Evolutionary conservation across 2,329 filamentous ascomycete genomes (phyloP), one percentile per base, ranked within the genome.

Genomic region (Acrocalymma vagum): DNA sequence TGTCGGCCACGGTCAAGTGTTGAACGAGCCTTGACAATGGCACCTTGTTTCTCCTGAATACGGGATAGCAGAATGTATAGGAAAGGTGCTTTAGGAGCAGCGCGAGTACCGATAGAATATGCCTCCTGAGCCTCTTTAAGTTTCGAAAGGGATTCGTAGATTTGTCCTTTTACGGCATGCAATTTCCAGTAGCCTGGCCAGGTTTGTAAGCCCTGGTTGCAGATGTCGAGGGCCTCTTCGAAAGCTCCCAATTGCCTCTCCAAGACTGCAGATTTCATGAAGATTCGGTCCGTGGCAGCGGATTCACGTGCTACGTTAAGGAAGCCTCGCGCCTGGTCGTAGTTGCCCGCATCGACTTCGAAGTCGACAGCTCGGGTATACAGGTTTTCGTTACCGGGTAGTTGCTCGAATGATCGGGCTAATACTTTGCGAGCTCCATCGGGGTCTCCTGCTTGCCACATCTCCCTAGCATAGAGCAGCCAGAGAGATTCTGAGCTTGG

Each of bases 81-180:
- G 1, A 91, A 83, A 1, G 95, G 86, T 1, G 90, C 93, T 49
- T 85, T 85, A 3, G 92, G 84, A 40, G 90, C 93, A 0, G 90
- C 89, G 61, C 94, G 88, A 26, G 93, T 95, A 23, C 94, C 94
- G 4, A 89, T 87, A 44, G 83, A 84, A 71, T 94, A 97, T 0
- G 93, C 91, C 67, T 97, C 91, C 30, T 94, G 84, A 3, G 94
- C 94, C 70, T 94, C 88, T 0, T 87, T 85, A 10, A 87, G 74
- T 72, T 90, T 91, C 57, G 82, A 85, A 30, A 91, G 80, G 28
- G 85, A 81, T 63, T 96, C 88, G 77, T 99, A 99, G 49, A 97
- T 94, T 66, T 99, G 94, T 0, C 95, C 94, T 73, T 99, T 99
- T 77, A 96, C 89, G 88, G 97, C 96, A 87, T 93, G 96, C 16